phyloP scores from a whole-genome alignment of 148 eudicot genomes.

The Chenopodium formosanum region DNA sequence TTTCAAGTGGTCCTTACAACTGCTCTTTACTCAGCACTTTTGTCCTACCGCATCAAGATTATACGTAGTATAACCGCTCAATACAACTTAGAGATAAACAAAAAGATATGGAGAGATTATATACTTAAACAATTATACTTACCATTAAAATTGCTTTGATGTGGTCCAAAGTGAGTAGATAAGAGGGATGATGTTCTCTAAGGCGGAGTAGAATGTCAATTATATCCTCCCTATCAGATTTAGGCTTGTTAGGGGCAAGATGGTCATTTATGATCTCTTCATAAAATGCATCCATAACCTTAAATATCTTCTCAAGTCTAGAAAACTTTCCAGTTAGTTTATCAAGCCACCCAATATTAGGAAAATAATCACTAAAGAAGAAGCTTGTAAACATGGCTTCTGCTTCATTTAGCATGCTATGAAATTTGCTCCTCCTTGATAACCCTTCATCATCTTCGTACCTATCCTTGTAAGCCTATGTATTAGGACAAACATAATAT shows the following conservation, averaged over 20 bases:
- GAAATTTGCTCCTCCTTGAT: slow-evolving; percentile 18
- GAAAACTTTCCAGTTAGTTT: not conserved
- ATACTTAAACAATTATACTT: not conserved
- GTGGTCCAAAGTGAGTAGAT: slow-evolving; percentile 24
- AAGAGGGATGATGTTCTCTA: not conserved
- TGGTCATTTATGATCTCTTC: slow-evolving; percentile 29
- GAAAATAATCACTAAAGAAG: slow-evolving; percentile 22
- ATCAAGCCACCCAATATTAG: slow-evolving; percentile 9
- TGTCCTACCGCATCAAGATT: no score
- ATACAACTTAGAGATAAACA: no score
- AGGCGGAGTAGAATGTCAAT: slow-evolving; percentile 32
- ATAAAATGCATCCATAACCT: slow-evolving; percentile 22
- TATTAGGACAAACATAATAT: no score
- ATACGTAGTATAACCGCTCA: no score
- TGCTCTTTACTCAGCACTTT: no score
- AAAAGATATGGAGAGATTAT: no score
- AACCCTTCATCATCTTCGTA: slow-evolving; percentile 7
- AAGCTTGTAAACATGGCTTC: not conserved
- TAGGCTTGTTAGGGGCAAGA: slow-evolving; percentile 13
- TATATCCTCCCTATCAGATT: slow-evolving; percentile 18
- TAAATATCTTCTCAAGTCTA: not conserved
- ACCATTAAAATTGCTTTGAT: slow-evolving; percentile 38
- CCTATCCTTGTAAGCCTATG: not conserved
- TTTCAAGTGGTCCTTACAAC: no score
- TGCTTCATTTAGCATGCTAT: not conserved